Conservation (phyloP, 176 grass and related monocot species). For the Paspalum notatum region DNA sequence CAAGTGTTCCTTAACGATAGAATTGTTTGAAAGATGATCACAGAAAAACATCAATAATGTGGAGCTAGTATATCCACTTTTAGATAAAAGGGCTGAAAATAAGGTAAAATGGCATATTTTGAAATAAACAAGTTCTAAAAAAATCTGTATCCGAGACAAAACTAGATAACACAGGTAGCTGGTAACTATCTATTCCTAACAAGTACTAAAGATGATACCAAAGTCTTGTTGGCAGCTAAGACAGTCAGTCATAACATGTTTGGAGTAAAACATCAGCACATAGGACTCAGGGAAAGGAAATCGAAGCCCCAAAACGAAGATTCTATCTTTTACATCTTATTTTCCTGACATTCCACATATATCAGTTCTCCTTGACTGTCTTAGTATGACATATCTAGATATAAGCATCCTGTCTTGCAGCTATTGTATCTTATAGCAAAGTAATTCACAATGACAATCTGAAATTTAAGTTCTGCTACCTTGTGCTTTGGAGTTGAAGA, state of each 20-base stretch:
- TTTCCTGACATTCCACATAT: neutral
- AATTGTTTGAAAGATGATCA: neutral
- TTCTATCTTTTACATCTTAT: neutral
- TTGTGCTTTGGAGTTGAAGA: neutral
- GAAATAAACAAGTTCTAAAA: neutral
- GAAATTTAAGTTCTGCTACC: neutral
- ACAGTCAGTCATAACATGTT: slow-evolving; percentile 5
- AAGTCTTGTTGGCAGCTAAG: slow-evolving; percentile 8
- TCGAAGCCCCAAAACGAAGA: neutral
- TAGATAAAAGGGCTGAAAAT: slow-evolving; percentile 6
- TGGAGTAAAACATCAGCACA: neutral
- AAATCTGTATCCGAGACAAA: neutral
- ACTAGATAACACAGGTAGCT: neutral
- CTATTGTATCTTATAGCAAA: neutral
- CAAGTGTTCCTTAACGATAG: slow-evolving; percentile 9
- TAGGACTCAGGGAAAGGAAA: neutral
- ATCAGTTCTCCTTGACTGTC: neutral
- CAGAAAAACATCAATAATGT: neutral
- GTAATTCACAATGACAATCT: neutral
- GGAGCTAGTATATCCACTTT: neutral
- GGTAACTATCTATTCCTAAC: neutral
- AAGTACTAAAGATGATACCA: slow-evolving; percentile 1
- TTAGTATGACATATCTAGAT: neutral
- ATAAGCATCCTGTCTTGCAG: neutral
- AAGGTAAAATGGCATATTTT: slow-evolving; percentile 15